These are phyloP conservation scores for Sclerotinia borealis DNA, from an alignment of 2,329 filamentous ascomycete species.

Conservation along the genomic window DNA sequence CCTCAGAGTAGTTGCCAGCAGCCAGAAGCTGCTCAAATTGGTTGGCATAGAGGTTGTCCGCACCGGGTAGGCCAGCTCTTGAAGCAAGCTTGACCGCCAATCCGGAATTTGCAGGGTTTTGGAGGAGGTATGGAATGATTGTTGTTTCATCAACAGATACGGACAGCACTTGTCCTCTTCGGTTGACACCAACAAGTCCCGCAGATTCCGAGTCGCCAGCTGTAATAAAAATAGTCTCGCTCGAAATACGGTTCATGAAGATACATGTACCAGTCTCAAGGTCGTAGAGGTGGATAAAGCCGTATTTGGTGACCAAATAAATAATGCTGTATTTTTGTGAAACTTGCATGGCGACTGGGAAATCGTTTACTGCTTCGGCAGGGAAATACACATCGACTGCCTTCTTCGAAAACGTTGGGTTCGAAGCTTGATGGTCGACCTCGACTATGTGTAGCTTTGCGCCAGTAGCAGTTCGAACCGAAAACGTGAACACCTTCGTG, in stretches of 20 bases:
- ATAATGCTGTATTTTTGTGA: conserved; percentile 95
- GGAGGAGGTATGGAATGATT: conserved; percentile 88
- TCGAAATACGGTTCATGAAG: conserved; percentile 99
- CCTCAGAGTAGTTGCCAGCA: conserved; percentile 75
- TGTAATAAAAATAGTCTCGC: conserved; percentile 97
- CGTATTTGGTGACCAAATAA: conserved; percentile 97
- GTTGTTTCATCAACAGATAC: conserved; percentile 89
- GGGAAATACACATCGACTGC: conserved; percentile 98
- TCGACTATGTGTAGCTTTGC: conserved; percentile 97
- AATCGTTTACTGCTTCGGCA: conserved; percentile 89
- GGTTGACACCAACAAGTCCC: conserved; percentile 91
- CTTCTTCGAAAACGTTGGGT: conserved; percentile 89
- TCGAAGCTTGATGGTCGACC: conserved; percentile 86
- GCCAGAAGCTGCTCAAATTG: conserved; percentile 87
- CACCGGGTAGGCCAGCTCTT: conserved; percentile 85
- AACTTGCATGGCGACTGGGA: conserved; percentile 96
- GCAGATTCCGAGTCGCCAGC: conserved; percentile 75
- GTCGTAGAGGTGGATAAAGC: conserved; percentile 98
- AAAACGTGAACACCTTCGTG: conserved; percentile 95
- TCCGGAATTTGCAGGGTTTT: conserved; percentile 89
- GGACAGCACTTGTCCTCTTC: conserved; percentile 92
- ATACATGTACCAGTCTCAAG: conserved; percentile 92
- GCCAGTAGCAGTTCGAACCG: conserved; percentile 80
- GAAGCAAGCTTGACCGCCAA: conserved; percentile 96
- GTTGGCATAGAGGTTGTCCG: conserved; percentile 85